Base-by-base conservation (phyloP, 192 early-diverging fungal genomes). In the Backusella psychrophila region DNA sequence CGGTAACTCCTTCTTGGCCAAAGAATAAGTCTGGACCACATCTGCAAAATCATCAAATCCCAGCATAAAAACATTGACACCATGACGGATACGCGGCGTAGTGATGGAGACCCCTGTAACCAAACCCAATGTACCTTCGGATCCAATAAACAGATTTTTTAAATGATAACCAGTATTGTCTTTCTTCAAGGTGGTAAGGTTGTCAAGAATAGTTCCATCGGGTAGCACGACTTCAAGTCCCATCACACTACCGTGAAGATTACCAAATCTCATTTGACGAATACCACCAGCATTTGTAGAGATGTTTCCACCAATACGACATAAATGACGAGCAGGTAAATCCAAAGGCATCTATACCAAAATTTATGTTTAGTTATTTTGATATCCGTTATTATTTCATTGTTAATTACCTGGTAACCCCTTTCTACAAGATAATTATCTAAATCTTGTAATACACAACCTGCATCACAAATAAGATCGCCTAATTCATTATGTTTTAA, bases 281-380 rank as follows among this genome's bases (percentile, higher is more conserved):
- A 99, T 85, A 1, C 97, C 97, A 59, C 53, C 53, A 1, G 98
- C 98, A 82, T 99, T 99, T 4, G 97, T 97, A 14, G 95, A 90
- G 14, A 99, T 93, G 75, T 99, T 99, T 69, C 98, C 98, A 53
- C 98, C 98, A 70, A 99, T 95, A 66, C 97, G 96, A 82, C 97
- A 98, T 73, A 91, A 94, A 44, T 84, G 85, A 78, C 94, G 94
- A 4, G 94, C 93, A 33, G 91, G 93, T 44, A 95, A 80, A 86
- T 97, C 97, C 53, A 99, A 77, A n/a, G 98, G 98, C 90, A 96
- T 95, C 71, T 68, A 11, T 39, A 39, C 1, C 38, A 39, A 39
- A 39, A 66, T 14, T 3, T 2, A 15, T 69, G 6, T 19, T 53
- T 53, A n/a, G 17, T 6, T 11, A 29, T 11, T 63, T 33, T 36